A percentile compares a stretch with the other conserved stretches of the same genome.
Conservation (phyloP, 495 filamentous ascomycete genomes). For the Tuber umbilicatum region DNA sequence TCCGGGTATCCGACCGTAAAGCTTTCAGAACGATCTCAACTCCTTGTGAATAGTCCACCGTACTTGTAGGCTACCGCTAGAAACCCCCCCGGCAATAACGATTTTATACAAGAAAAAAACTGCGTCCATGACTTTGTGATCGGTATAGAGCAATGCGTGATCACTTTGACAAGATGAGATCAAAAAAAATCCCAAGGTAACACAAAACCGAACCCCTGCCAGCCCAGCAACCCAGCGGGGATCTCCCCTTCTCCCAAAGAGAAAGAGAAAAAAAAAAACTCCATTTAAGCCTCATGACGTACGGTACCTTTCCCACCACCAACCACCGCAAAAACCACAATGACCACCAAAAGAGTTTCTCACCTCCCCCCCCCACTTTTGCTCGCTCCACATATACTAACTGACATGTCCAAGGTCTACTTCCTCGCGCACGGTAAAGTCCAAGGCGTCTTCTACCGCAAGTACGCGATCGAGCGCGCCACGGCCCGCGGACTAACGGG, state of each 20-base stretch:
- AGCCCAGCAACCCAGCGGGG: neutral
- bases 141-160: neutral
- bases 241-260: neutral
- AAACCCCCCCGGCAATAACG: neutral
- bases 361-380: neutral
- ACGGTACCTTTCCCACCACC: neutral
- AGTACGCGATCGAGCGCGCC: constrained; percentile 67
- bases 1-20: no score
- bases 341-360: neutral
- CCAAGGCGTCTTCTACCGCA: constrained; percentile 66
- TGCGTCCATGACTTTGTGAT: no score
- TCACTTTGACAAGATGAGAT: neutral
- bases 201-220: neutral
- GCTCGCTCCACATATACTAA: neutral
- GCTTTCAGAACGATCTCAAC: no score
- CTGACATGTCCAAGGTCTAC: constrained; percentile 44
- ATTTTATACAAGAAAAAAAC: neutral
- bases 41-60: no score
- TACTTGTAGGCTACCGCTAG: neutral
- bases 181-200: neutral
- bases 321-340: neutral
- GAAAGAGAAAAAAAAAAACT: neutral
- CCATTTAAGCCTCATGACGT: constrained; percentile 5
- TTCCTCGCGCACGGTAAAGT: constrained; percentile 53
- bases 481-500: constrained; percentile 61